Evolutionary conservation across 1,139 yeast species (phyloP), one percentile per base, ranked within the genome.

Genomic region (Taiozyma onychis): DNA sequence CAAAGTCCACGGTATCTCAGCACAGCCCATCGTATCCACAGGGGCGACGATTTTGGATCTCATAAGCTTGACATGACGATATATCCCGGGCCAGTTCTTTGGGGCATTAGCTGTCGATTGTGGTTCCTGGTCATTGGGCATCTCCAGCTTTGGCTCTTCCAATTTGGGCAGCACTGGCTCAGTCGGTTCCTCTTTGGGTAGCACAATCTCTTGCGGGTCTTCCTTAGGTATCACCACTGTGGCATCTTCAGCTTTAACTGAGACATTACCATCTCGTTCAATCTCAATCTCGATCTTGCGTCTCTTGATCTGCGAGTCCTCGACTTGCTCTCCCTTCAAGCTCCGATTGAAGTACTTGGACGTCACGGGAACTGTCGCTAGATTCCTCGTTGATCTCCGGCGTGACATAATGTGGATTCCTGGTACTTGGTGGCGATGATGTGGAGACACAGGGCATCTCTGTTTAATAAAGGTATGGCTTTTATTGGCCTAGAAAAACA

Each of bases 21-120:
- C 93, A 66, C 97, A 89, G 3, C 97, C 97, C 78, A 88, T 84
- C 0, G 83, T 75, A 64, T 91, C 98, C 1, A 91, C 97, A 0
- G 97, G 97, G 0, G 97, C 83, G 18, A 71, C 65, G 28, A 84
- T 74, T 51, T 75, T 72, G 9, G 76, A 60, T 53, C 97, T 72
- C 91, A 88, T 85, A 30, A 67, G 68, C 44, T 83, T 83, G 42
- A 89, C 77, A 48, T 74, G 78, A 44, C 80, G 72, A 60, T 88
- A 87, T 24, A 88, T 76, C 3, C 74, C 72, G 46, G 68, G 63
- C 72, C 85, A 84, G 55, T 74, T 72, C 39, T 65, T 61, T 0
- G 88, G 87, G 1, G 45, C 45, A n/a, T 21, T 24, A 14, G 11
- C 18, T 14, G 30, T 37, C n/a, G 41, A 6, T 21, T 37, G 24